Base-by-base conservation (phyloP, 345 rosid species). In the Gossypium longicalyx region DNA sequence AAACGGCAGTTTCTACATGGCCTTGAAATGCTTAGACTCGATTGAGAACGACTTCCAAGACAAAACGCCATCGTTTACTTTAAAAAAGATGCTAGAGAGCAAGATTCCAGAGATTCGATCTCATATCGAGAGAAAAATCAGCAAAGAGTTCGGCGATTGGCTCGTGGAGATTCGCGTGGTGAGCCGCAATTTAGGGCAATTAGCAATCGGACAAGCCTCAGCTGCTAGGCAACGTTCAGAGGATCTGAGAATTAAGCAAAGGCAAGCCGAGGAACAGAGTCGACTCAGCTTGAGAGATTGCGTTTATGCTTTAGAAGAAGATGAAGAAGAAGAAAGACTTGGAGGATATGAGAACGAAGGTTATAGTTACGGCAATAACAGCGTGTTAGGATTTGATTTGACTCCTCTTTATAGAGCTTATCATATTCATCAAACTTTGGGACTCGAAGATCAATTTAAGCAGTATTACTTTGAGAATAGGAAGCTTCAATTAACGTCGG, bases 251-350 rank as follows among this genome's bases (percentile, higher is more conserved):
- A 88, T 88, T 23, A 94, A 92, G 89, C 98, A 94, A 91, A 83
- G 93, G 62, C 92, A 92, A 81, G 98, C 98, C 6, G 98, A 94
- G 83, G 97, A 94, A 68, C 98, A 94, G 83, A 94, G 93, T 63
- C 84, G 98, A 34, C 89, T 94, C 58, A 94, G 97, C 80, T 80
- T 89, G 78, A 86, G 97, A 8, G 95, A 94, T 76, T 92, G 95
- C 58, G 94, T 90, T 44, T 94, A 94, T 61, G 90, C 97, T 3
- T 74, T 94, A 54, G 86, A 86, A 53, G 97, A 94, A 74, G 98
- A 91, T 3, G 54, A 12, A 0, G 93, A 87, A 1, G 54, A 49
- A 12, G 97, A 89, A 2, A 90, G 77, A 41, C 77, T 81, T 16
- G 70, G 77, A 74, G 83, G 86, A 16, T 88, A 82, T 12, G 86